phyloP scores from a whole-genome alignment of 31 red algal genomes.

The Bonnemaisonia californica region DNA sequence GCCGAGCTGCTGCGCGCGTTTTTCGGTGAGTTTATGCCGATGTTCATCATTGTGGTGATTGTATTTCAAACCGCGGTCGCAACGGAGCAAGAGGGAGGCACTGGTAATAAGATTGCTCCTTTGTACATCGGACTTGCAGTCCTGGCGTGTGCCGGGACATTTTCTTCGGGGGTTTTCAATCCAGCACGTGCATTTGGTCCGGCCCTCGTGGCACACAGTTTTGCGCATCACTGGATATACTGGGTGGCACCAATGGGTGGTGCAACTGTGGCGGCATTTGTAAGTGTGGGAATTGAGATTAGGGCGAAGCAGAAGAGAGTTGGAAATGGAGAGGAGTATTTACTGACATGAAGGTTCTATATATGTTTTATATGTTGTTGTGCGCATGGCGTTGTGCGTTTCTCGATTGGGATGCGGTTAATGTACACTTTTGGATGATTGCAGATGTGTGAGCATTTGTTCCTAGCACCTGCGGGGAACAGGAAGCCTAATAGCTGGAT shows the following conservation, averaged over 20 bases:
- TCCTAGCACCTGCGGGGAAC: slow-evolving; percentile 55
- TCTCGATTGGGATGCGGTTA: too few species aligned
- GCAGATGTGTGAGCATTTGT: slow-evolving; percentile 69
- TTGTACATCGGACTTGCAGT: slow-evolving; percentile 77
- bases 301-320: slow-evolving; percentile 11
- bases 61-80: slow-evolving; percentile 71
- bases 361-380: too few species aligned
- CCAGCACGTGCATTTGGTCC: slow-evolving; percentile 70
- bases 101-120: slow-evolving; percentile 51
- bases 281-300: slow-evolving; percentile 28
- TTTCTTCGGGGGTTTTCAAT: slow-evolving; percentile 50
- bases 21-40: slow-evolving; percentile 59
- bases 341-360: too few species aligned
- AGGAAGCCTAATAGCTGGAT: slow-evolving; percentile 48
- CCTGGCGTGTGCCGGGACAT: slow-evolving; percentile 53
- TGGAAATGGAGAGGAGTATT: too few species aligned
- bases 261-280: slow-evolving; percentile 44
- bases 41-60: slow-evolving; percentile 68
- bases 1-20: slow-evolving; percentile 40
- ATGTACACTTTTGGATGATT: too few species aligned
- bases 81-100: slow-evolving; percentile 55
- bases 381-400: too few species aligned
- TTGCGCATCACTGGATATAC: slow-evolving; percentile 56
- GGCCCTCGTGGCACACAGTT: slow-evolving; percentile 24
- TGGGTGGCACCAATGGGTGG: slow-evolving; percentile 66